Base-by-base conservation (phyloP, 2,329 filamentous ascomycete genomes). In the Coniochaeta prunicola region DNA sequence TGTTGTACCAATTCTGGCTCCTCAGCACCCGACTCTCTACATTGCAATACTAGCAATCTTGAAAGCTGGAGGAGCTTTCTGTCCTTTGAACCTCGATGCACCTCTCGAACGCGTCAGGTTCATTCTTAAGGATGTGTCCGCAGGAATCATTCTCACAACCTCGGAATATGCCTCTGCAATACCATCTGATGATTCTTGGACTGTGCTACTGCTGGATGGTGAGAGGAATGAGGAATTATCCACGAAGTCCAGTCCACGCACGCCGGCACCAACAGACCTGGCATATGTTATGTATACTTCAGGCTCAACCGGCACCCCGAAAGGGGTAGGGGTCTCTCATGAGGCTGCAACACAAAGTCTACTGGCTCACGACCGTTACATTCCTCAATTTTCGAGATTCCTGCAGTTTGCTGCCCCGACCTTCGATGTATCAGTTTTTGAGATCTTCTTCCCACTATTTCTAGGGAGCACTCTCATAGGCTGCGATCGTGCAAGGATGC, bases 251-350 rank as follows among this genome's bases (percentile, higher is more conserved):
- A 24, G 19, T 3, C 19, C 33, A 30, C 33, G 59, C 53, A 42
- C 62, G 36, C 64, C 67, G 2, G 58, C 40, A 1, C 66, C 73
- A 0, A 66, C 74, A 1, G 74, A 81, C 60, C 70, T 92, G 26
- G 91, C 92, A 26, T 97, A 97, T 75, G 84, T 96, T 60, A 92
- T 96, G 85, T 97, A 96, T 70, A 96, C 92, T 0, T 96, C 91
- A 53, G 92, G 92, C 3, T 96, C 91, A 5, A 96, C 92, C 0
- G 92, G 92, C 13, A 85, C 86, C 4, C 92, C 92, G 0, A 97
- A 97, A 75, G 92, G 92, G 0, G 92, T 97, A 26, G 82, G 83
- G 2, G 79, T 97, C 31, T 91, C 91, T 31, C 92, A 97, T 73
- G 75, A 79, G 30, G 90, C 92, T 17, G 91, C 82, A 8, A 89